Evolutionary conservation across 331 rosid genomes (phyloP).

Genomic region (Quercus tomentella): DNA sequence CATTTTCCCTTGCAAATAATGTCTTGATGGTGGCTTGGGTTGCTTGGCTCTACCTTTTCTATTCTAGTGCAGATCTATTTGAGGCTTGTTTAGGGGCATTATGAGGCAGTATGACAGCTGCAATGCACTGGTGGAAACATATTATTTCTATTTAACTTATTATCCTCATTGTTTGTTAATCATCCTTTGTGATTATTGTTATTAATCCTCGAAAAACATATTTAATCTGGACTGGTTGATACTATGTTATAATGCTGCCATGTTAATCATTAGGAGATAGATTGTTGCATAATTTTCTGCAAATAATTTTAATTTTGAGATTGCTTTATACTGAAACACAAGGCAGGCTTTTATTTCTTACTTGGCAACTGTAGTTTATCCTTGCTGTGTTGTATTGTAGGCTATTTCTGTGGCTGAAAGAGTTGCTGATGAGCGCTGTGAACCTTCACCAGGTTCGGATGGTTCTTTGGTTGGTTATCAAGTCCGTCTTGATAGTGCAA

Average conservation of each 20-base stretch:
- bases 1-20: neutral
- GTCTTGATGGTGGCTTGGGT: no score
- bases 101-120: no score
- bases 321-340: neutral
- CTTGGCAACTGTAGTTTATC: conserved; percentile 6
- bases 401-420: conserved; percentile 98
- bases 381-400: conserved; percentile 36
- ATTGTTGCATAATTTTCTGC: neutral
- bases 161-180: no score
- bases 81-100: no score
- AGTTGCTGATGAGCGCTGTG: conserved; percentile 93
- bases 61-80: no score
- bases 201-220: neutral
- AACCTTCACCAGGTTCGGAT: conserved; percentile 80
- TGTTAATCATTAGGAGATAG: neutral
- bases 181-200: neutral
- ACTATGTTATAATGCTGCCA: neutral
- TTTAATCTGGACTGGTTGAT: neutral
- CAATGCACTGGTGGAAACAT: no score
- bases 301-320: neutral
- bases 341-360: neutral
- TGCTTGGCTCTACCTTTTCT: no score
- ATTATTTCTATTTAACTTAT: no score
- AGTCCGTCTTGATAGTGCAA: conserved; percentile 97
- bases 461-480: conserved; percentile 97